Evolutionary conservation across 2,329 filamentous ascomycete species (phyloP), one percentile per base, ranked within the genome.

Genomic region (Truncatella angustata): DNA sequence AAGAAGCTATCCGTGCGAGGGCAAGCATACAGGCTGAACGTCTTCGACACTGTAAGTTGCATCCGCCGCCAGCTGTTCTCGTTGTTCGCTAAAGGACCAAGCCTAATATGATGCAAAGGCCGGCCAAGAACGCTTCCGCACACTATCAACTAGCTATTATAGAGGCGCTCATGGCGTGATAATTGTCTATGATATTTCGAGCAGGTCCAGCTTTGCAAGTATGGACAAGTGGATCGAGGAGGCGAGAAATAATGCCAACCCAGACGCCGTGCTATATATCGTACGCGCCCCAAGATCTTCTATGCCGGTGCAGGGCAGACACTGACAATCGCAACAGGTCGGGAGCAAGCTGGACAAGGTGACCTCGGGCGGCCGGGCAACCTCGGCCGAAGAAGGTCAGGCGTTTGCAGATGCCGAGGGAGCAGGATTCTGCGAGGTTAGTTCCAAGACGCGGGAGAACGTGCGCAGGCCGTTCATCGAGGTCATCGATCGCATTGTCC

Each of bases 211-310:
- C 51, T 82, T 82, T 60, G 61, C 72, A 21, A 70, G 73, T 45
- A 78, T 82, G 76, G 75, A 77, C 42, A 68, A 70, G 46, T 82
- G 79, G 78, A 78, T 79, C 57, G 73, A 77, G 40, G 78, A 82
- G 61, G 79, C 74, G 5, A 73, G 78, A 59, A 63, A 65, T 11
- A 79, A 80, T 60, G 77, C 76, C 3, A 71, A 73, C 18, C 70
- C 74, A 0, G 73, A 74, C 7, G 74, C 76, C n/a, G 72, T 74
- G 39, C 70, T 77, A 53, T 80, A 75, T 58, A 60, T 81, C 55
- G 77, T 75, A 66, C 24, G 40, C 24, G 18, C 11, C 18, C 21
- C 14, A 11, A 5, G 30, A 3, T 49, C 14, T n/a, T 12, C 20
- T 12, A 7, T 12, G 5, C 9, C 2, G 6, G 21, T 7, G 7